phyloP scores from a whole-genome alignment of 768 basidiomycete genomes.

The Coprinellus aureogranulatus region DNA sequence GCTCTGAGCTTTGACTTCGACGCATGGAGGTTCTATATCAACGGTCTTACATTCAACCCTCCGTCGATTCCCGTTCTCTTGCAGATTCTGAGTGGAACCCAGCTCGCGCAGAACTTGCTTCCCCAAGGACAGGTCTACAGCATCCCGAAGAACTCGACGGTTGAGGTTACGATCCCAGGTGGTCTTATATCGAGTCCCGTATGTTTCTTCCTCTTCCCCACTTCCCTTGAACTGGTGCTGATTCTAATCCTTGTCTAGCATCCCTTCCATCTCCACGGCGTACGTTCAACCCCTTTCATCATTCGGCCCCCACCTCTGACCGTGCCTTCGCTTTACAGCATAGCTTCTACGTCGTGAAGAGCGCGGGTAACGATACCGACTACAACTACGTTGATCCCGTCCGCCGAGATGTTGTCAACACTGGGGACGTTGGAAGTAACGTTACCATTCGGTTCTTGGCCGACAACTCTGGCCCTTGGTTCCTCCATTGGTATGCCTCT shows the following conservation, averaged over 20 bases:
- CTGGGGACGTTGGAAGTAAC: conserved; percentile 35
- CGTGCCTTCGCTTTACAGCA: conserved; percentile 17
- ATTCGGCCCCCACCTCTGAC: neutral
- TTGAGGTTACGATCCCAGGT: conserved; percentile 48
- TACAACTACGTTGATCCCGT: conserved; percentile 55
- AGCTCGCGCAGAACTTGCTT: conserved; percentile 37
- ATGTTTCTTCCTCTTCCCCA: neutral
- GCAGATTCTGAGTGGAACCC: conserved; percentile 47
- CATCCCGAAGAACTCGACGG: conserved; percentile 43
- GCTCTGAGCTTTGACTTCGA: conserved; percentile 11
- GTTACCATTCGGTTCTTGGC: conserved; percentile 63
- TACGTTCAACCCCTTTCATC: conserved; percentile 21
- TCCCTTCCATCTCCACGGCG: conserved; percentile 49
- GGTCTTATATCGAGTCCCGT: conserved; percentile 13
- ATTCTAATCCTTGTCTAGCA: conserved; percentile 19
- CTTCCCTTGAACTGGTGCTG: neutral
- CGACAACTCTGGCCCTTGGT: conserved; percentile 67
- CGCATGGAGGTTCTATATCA: conserved; percentile 13
- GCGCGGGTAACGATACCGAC: conserved; percentile 30
- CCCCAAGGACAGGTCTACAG: conserved; percentile 40
- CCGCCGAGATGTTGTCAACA: conserved; percentile 54
- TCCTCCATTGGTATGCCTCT: conserved; percentile 38
- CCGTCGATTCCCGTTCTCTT: conserved; percentile 47
- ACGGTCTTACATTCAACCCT: conserved; percentile 8
- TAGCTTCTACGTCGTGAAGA: conserved; percentile 41